Conservation (phyloP, 495 filamentous ascomycete genomes). For the Chlorociboria aeruginascens region DNA sequence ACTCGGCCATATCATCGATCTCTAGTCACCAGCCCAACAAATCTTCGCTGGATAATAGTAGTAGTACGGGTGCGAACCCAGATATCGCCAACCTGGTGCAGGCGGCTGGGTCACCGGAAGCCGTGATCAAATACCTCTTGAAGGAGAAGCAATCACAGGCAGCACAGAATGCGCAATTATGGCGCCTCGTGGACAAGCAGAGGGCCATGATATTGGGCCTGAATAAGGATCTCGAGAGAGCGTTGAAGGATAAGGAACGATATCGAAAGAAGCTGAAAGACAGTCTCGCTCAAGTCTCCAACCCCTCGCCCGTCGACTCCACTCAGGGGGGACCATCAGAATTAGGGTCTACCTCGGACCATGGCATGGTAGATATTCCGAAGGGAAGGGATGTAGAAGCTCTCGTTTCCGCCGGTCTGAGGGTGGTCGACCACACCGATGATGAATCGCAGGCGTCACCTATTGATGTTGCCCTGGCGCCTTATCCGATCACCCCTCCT, state of each 20-base stretch:
- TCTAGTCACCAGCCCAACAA: conserved; percentile 61
- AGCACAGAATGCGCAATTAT: conserved; percentile 84
- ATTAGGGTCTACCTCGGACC: conserved; percentile 10
- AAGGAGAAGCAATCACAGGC: conserved; percentile 83
- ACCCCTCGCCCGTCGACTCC: conserved; percentile 18
- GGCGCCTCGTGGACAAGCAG: conserved; percentile 94
- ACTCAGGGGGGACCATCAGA: conserved; percentile 18
- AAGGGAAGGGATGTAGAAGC: conserved; percentile 5
- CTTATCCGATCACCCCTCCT: conserved; percentile 45
- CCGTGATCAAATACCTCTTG: conserved; percentile 74
- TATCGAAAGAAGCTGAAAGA: conserved; percentile 89
- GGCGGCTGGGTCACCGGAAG: conserved; percentile 81
- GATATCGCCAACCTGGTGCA: conserved; percentile 65
- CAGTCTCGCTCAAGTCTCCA: conserved; percentile 42
- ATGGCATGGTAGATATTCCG: background rate
- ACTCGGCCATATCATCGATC: conserved; percentile 81
- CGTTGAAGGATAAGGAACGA: conserved; percentile 87
- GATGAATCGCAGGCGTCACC: conserved; percentile 28
- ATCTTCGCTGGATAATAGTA: conserved; percentile 41
- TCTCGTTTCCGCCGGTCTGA: conserved; percentile 13
- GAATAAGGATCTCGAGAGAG: conserved; percentile 87
- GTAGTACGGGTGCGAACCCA: conserved; percentile 21
- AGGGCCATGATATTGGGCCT: conserved; percentile 83
- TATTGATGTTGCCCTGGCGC: conserved; percentile 38
- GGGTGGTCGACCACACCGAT: conserved; percentile 4